These are phyloP conservation scores for Alternaria arborescens DNA, from an alignment of 2,329 filamentous ascomycete species.

Conservation along the genomic window DNA sequence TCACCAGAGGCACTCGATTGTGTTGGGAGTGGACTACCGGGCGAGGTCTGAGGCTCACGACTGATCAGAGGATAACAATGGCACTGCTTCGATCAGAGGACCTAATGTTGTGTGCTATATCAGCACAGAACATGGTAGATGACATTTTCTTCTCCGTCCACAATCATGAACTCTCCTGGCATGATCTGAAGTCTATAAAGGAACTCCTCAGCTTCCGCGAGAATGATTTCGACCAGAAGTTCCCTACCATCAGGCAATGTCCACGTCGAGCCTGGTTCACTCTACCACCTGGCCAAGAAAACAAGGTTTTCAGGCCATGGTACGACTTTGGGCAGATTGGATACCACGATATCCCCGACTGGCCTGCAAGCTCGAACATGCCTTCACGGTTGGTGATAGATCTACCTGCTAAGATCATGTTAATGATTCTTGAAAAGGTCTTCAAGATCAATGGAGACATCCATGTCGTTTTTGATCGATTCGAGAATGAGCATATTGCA, in stretches of 20 bases:
- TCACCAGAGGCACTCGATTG: not conserved
- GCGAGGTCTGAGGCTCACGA: not conserved
- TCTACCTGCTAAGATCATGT: not conserved
- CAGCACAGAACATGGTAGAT: not conserved
- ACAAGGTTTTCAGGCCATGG: not conserved
- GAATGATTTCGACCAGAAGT: not conserved
- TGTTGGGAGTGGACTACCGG: not conserved
- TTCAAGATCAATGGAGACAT: slow-evolving; percentile 1
- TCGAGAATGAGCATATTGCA: not conserved
- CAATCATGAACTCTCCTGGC: not conserved
- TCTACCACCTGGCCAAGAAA: not conserved
- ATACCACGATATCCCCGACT: not conserved
- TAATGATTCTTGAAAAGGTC: not conserved
- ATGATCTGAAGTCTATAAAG: not conserved
- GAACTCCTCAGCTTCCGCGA: not conserved
- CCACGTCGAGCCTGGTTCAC: not conserved
- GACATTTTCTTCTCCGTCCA: not conserved
- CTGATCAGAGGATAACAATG: not conserved
- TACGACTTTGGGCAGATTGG: not conserved
- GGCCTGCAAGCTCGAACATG: not conserved
- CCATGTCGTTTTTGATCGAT: not conserved
- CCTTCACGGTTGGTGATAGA: not conserved
- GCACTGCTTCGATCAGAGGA: not conserved
- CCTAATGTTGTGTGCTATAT: not conserved
- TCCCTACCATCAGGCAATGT: not conserved